These are phyloP conservation scores for Aeschynomene evenia DNA, from an alignment of 306 rosid species.

Conservation along the genomic window DNA sequence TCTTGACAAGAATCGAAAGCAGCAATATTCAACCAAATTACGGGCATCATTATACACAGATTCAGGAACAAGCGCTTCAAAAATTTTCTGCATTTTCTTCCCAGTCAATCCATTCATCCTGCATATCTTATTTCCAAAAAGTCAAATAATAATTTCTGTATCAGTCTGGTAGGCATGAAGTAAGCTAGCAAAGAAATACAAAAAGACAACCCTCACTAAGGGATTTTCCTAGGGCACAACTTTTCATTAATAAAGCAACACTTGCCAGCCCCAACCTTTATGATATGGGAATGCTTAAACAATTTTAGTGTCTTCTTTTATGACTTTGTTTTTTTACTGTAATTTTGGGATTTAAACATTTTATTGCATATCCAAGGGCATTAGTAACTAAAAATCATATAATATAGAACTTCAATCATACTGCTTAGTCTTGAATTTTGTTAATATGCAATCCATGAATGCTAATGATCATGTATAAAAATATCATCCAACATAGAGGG, in stretches of 20 bases:
- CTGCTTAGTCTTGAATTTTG: neutral
- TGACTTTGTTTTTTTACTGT: neutral
- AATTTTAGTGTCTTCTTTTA: neutral
- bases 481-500: neutral
- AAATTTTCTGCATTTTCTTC: conserved; percentile 84
- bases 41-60: conserved; percentile 71
- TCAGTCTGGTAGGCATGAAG: conserved; percentile 37
- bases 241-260: conserved; percentile 25
- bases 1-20: conserved; percentile 95
- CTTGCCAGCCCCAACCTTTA: neutral
- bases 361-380: neutral
- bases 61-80: conserved; percentile 77
- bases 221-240: conserved; percentile 8
- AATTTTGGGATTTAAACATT: neutral
- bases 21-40: conserved; percentile 91
- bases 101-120: conserved; percentile 98
- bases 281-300: neutral
- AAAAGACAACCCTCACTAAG: neutral
- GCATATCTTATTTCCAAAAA: conserved; percentile 60
- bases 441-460: neutral
- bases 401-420: neutral
- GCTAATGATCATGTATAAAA: neutral
- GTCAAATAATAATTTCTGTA: conserved; percentile 50
- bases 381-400: neutral
- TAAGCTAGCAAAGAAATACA: conserved; percentile 27